Evolutionary conservation across 2,329 filamentous ascomycete species (phyloP).

Genomic region (Talaromyces verruculosus): DNA sequence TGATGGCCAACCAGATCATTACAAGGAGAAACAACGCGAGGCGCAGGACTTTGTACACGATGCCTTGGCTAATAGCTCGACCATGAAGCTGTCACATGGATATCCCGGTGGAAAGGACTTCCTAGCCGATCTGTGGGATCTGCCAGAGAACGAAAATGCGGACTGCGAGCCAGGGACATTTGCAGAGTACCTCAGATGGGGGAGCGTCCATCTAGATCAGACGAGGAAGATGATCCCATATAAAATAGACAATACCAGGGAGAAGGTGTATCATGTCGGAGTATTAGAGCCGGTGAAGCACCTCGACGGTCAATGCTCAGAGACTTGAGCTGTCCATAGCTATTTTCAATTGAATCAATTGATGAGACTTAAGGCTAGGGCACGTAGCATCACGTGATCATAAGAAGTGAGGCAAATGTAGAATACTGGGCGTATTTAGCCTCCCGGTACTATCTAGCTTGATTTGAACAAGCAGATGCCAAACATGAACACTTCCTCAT

Average conservation of each 20-base stretch:
- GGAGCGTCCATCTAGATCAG: slow-evolving; percentile 6
- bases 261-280: background rate
- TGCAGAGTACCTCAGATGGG: slow-evolving; percentile 6
- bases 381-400: too few relatives aligned
- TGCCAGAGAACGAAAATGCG: background rate
- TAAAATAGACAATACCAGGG: slow-evolving; percentile 5
- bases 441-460: too few relatives aligned
- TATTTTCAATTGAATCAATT: too few relatives aligned
- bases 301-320: background rate
- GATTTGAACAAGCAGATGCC: too few relatives aligned
- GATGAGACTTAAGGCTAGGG: too few relatives aligned
- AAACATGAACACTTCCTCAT: too few relatives aligned
- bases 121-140: background rate
- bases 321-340: background rate
- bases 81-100: background rate
- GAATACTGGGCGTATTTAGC: too few relatives aligned
- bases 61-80: background rate
- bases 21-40: background rate
- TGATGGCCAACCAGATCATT: background rate
- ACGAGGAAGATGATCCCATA: slow-evolving; percentile 3
- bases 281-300: background rate
- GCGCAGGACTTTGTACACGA: background rate
- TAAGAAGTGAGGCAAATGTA: too few relatives aligned
- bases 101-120: background rate
- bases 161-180: background rate